Evolutionary conservation across 2,329 filamentous ascomycete species (phyloP).

Genomic region (Dactylonectria estremocensis): DNA sequence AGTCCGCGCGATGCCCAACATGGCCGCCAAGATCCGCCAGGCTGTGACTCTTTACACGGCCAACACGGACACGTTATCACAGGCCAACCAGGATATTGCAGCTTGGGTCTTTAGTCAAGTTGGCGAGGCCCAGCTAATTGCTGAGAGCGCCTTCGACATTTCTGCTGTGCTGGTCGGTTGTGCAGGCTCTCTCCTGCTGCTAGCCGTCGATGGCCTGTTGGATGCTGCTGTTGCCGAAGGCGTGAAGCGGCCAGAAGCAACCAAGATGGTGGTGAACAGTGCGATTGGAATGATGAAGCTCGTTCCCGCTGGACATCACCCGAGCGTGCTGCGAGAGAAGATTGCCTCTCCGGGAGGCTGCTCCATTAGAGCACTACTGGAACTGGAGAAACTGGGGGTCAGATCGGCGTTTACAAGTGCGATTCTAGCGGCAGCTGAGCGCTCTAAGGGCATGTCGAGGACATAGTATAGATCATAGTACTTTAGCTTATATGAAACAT

Average conservation of each 20-base stretch:
- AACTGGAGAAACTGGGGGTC: conserved; percentile 21
- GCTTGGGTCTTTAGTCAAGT: conserved; percentile 28
- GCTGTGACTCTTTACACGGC: conserved; percentile 28
- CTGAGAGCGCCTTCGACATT: conserved; percentile 25
- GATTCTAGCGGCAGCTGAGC: conserved; percentile 26
- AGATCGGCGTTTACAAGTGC: conserved; percentile 27
- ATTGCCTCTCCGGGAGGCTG: conserved; percentile 32
- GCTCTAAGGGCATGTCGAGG: conserved; percentile 20
- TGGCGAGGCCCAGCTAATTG: conserved; percentile 16
- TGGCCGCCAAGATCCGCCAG: conserved; percentile 32
- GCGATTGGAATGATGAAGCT: conserved; percentile 30
- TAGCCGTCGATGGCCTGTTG: conserved; percentile 29
- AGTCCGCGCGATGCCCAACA: conserved; percentile 28
- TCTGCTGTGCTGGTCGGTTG: conserved; percentile 31
- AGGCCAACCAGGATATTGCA: conserved; percentile 6
- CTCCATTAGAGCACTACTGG: conserved; percentile 28
- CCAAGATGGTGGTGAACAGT: conserved; percentile 28
- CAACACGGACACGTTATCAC: conserved; percentile 2
- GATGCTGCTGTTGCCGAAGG: conserved; percentile 33
- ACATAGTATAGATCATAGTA: neutral
- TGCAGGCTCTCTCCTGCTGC: conserved; percentile 25
- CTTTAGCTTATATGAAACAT: no score
- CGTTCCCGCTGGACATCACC: conserved; percentile 27
- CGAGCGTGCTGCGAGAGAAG: conserved; percentile 29
- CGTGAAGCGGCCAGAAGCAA: conserved; percentile 23